A percentile compares a stretch with the other conserved stretches of the same genome.
Evolutionary conservation across 805 yeast genomes (phyloP).

Genomic region (Yueomyces sinensis): DNA sequence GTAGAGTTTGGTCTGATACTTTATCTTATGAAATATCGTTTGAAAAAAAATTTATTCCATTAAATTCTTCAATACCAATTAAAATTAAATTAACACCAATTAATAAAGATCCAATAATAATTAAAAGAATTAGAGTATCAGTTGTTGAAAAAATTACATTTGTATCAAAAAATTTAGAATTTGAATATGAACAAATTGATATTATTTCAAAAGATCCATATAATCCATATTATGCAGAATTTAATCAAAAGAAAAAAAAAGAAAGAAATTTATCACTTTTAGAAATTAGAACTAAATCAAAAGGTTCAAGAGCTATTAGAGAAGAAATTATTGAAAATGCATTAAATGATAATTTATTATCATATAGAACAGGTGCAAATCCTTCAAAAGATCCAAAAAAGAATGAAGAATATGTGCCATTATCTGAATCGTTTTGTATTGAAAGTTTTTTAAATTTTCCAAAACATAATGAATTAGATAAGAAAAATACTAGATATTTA

Average conservation of each 20-base stretch:
- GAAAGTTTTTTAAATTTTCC: slow-evolving; percentile 19
- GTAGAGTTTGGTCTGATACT: slow-evolving; percentile 61
- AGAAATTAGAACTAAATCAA: slow-evolving; percentile 48
- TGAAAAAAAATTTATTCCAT: slow-evolving; percentile 53
- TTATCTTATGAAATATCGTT: slow-evolving; percentile 59
- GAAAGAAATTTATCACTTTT: slow-evolving; percentile 48
- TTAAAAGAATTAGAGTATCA: slow-evolving; percentile 54
- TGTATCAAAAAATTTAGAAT: slow-evolving; percentile 39
- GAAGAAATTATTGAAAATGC: slow-evolving; percentile 42
- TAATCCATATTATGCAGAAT: slow-evolving; percentile 23
- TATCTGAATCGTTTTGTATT: no score
- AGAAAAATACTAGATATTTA: slow-evolving; percentile 9
- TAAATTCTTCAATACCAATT: slow-evolving; percentile 46
- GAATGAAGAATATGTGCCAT: slow-evolving; percentile 20
- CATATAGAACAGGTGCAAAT: slow-evolving; percentile 27
- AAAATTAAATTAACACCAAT: slow-evolving; percentile 57
- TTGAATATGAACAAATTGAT: slow-evolving; percentile 40
- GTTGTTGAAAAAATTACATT: slow-evolving; percentile 55
- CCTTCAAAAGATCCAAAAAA: slow-evolving; percentile 15
- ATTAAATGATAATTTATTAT: slow-evolving; percentile 46
- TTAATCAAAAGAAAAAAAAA: slow-evolving; percentile 16
- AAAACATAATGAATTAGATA: slow-evolving; percentile 13
- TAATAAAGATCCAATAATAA: slow-evolving; percentile 37
- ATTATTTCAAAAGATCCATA: slow-evolving; percentile 19
- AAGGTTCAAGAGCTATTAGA: slow-evolving; percentile 37